Evolutionary conservation across 208 protist genomes (phyloP).

Genomic region (Novymonas esmeraldas): DNA sequence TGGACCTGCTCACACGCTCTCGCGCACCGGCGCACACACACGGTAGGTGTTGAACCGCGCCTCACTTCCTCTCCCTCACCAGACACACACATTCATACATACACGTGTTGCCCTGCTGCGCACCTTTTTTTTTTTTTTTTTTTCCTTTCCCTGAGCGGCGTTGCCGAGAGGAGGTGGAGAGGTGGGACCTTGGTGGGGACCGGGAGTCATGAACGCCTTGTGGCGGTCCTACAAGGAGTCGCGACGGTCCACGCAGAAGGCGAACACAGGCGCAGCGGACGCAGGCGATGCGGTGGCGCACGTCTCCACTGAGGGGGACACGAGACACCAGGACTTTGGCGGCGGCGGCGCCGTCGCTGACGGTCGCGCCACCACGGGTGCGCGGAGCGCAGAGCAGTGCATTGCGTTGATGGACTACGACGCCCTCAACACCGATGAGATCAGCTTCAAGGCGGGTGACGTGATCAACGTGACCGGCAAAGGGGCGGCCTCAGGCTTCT

Average conservation of each 20-base stretch:
- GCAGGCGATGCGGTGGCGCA: neutral
- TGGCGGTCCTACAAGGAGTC: neutral
- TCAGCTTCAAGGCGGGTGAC: slow-evolving; percentile 86
- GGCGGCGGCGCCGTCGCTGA: no score
- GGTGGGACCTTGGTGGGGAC: no score
- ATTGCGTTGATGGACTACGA: slow-evolving; percentile 84
- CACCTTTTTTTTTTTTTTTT: no score
- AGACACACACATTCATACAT: no score
- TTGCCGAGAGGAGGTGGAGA: no score
- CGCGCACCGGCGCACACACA: no score
- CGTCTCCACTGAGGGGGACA: neutral
- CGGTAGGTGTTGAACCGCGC: no score
- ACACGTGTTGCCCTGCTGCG: no score
- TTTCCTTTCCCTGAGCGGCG: no score
- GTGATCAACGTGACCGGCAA: slow-evolving; percentile 85
- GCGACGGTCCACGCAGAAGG: neutral
- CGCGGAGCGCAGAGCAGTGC: slow-evolving; percentile 55
- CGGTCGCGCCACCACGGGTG: neutral
- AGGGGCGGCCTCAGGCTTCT: slow-evolving; percentile 79
- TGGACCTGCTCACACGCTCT: no score
- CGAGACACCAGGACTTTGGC: no score
- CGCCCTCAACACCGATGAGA: slow-evolving; percentile 59
- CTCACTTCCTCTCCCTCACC: no score
- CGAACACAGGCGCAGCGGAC: neutral
- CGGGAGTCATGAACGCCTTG: neutral